A percentile compares a stretch with the other conserved stretches of the same genome.
Conservation (phyloP, 768 basidiomycete species). For the Lactarius hengduanensis region DNA sequence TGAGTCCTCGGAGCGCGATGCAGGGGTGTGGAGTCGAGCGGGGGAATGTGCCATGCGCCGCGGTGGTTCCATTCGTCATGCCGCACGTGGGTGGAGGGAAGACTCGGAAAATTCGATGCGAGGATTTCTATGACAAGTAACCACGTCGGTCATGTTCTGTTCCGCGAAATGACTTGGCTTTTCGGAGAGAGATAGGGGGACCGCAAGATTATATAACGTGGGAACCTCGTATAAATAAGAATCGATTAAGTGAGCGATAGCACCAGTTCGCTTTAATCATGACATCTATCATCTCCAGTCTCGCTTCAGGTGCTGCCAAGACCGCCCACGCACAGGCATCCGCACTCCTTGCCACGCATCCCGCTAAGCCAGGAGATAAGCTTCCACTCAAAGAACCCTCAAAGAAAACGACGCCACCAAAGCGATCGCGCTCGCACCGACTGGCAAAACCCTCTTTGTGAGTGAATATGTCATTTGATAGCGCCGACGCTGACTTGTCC, state of each 20-base stretch:
- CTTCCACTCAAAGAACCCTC: constrained; percentile 20
- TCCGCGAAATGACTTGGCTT: no score
- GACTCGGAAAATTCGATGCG: background rate
- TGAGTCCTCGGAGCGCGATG: background rate
- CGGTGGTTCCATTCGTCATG: background rate
- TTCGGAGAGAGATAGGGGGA: no score
- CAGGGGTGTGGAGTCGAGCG: background rate
- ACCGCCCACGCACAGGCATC: constrained; percentile 26
- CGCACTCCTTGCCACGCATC: constrained; percentile 13
- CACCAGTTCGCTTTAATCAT: constrained; percentile 1
- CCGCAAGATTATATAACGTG: background rate
- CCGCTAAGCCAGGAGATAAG: constrained; percentile 27
- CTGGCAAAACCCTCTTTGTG: constrained; percentile 27
- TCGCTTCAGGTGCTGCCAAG: constrained; percentile 1
- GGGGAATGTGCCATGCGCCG: background rate
- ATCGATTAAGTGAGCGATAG: background rate
- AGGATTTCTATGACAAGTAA: background rate
- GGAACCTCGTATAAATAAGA: background rate
- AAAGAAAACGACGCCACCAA: constrained; percentile 24
- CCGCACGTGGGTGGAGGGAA: background rate
- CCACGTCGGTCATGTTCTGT: background rate
- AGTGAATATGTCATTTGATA: background rate
- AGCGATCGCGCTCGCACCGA: constrained; percentile 13
- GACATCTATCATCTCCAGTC: constrained; percentile 8
- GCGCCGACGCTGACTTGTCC: background rate